Base-by-base conservation (phyloP, 2,329 filamentous ascomycete genomes). In the Sporothrix inflata region DNA sequence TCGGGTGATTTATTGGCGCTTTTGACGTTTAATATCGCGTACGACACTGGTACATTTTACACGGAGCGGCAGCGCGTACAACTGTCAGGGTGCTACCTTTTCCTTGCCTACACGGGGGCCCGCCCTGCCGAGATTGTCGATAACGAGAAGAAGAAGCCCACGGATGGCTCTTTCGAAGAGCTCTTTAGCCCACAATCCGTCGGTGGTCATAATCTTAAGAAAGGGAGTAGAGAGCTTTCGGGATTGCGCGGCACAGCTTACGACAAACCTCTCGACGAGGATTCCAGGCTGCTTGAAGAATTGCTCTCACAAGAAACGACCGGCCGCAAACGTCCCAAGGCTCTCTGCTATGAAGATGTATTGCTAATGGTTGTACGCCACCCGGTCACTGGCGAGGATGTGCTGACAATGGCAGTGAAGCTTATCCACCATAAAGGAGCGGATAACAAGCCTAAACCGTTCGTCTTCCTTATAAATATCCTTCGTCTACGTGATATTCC, bases 331-430 rank as follows among this genome's bases (percentile, higher is more conserved):
- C 51, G 51, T 53, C 51, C 21, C 4, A 53, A 57, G 53, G 53
- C 53, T 57, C 27, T 34, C 24, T 57, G 27, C 51, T 57, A 57
- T 57, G 12, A 57, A 57, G 53, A 57, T 57, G 53, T 57, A 1
- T 57, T 57, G 27, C 53, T 57, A 2, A 57, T 57, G 27, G 53
- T 57, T 4, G 53, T 57, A 57, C 53, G 24, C 53, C 53, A 57
- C 53, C 53, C 53, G 24, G 53, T 1, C 1, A 57, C 53, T 57
- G 53, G 53, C 53, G 53, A 57, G 53, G 53, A 57, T 57, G 53
- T 57, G 53, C 53, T 57, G 53, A 27, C 53, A 57, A 57, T 57
- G 53, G 53, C 53, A 57, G 53, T 57, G 53, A 57, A 57, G 53
- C 53, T 57, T 4, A 34, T 57, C 27, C 53, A 57, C 53, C 53